Conservation (phyloP, 805 yeast species). For the Wickerhamomyces chambardii region DNA sequence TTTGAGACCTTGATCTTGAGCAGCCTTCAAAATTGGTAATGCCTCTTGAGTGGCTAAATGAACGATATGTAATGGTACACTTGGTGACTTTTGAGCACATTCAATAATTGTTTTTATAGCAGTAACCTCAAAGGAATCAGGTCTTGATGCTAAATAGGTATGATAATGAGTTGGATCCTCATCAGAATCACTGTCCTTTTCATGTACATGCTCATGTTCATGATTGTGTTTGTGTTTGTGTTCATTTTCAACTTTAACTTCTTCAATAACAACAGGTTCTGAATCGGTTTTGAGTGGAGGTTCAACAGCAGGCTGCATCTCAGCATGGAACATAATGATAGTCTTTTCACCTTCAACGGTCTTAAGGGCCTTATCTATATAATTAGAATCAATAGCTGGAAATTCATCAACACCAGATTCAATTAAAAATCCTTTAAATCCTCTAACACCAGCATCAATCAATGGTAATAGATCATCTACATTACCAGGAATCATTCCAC, state of each 20-base stretch:
- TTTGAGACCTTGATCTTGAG: slow-evolving; percentile 48
- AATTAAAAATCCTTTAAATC: slow-evolving; percentile 87
- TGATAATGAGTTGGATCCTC: slow-evolving; percentile 18
- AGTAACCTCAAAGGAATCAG: slow-evolving; percentile 79
- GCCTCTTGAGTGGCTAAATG: slow-evolving; percentile 86
- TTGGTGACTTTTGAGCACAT: slow-evolving; percentile 48
- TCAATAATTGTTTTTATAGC: slow-evolving; percentile 70
- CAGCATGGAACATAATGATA: slow-evolving; percentile 88
- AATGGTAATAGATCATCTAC: slow-evolving; percentile 62
- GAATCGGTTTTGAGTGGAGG: slow-evolving; percentile 7
- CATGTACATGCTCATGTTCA: no score
- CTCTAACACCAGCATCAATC: slow-evolving; percentile 81
- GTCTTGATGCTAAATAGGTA: slow-evolving; percentile 54
- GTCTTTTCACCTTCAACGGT: slow-evolving; percentile 56
- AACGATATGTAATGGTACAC: slow-evolving; percentile 75
- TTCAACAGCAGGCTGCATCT: slow-evolving; percentile 53
- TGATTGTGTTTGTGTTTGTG: slow-evolving; percentile 45
- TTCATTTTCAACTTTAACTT: slow-evolving; percentile 36
- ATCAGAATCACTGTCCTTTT: no score
- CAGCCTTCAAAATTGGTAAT: slow-evolving; percentile 60
- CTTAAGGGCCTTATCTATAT: slow-evolving; percentile 61
- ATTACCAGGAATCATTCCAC: slow-evolving; percentile 84
- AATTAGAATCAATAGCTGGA: slow-evolving; percentile 63
- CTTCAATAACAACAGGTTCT: slow-evolving; percentile 5
- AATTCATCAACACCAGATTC: slow-evolving; percentile 97